Base-by-base conservation (phyloP, 768 basidiomycete species). In the Pilatotrama ljubarskyi region DNA sequence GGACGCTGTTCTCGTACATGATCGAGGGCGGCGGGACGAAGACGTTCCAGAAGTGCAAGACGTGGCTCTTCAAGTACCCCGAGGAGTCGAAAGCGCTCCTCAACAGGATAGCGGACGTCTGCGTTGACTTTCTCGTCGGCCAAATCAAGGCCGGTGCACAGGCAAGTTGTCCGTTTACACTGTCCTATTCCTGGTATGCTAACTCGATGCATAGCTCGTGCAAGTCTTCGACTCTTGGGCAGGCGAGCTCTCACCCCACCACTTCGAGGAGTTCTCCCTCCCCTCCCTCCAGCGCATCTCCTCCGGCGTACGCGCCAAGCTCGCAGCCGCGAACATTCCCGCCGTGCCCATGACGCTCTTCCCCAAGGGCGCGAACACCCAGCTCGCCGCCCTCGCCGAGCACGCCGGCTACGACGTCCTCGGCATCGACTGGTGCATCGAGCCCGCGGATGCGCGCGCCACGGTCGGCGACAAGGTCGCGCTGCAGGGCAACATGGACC, bases 1-100 rank as follows among this genome's bases (percentile, higher is more conserved):
- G 97, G 97, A 99, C 97, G 3, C 83, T 98, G 52, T 95, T 99
- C 77, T 85, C 88, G 20, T 99, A 98, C 73, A 99, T 99, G 97
- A 83, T 97, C 68, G 97, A 98, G 73, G 97, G 97, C 8, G 96
- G 95, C 5, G 90, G 90, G 9, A 91, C 85, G 73, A 95, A 94
- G 75, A 91, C 91, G 14, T 84, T 92, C 66, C 88, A 91, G 62
- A 95, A 95, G 74, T 84, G 86, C 36, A 99, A 99, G 77, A 86
- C 89, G 0, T 99, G 97, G 96, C 72, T 98, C 6, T 98, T 93
- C 80, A 89, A 87, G 69, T 84, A 93, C 70, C 95, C 95, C 1
- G 83, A 88, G 62, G 88, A 90, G 74, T 91, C 91, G 46, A 87
- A 89, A 68, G 82, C 80, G 15, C 80, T 99, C 24, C 75, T 99